Base-by-base conservation (phyloP, 768 basidiomycete species). In the Hygrophorus russula region DNA sequence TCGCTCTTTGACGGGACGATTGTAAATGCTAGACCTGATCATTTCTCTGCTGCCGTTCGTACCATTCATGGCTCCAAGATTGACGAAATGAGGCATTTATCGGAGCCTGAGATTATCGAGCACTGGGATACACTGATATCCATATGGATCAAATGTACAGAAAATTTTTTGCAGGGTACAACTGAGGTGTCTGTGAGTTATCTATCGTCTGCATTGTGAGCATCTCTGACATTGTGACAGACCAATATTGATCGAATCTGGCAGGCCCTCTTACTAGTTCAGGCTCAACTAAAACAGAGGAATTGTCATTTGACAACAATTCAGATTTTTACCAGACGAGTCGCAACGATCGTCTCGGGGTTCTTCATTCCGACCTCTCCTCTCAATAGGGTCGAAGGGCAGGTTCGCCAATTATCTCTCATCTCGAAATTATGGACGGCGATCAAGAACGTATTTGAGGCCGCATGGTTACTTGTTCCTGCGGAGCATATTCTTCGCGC, bases 201-300 rank as follows among this genome's bases (percentile, higher is more conserved):
- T 15, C 20, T 12, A 13, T 34, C 34, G 4, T 12, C 13, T 41
- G 32, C 13, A 6, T 37, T 20, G 18, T 19, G 13, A 3, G 9
- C 13, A 10, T 30, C 28, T 17, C 38, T 39, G 9, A 41, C 15
- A 17, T 44, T 7, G 27, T 11, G 11, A 7, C 49, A 76, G 74
- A 47, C 56, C 11, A 57, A 57, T 34, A 57, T 76, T 18, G 36
- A 73, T 3, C 53, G 60, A 34, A 57, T 65, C 1, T 82, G 80
- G 80, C 66, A 73, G 47, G 67, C 71, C 0, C 63, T 82, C 13
- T 58, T 83, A n/a, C 66, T 77, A 18, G 68, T 59, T 13, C 70
- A 67, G 34, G 60, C 70, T 8, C 65, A 70, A 40, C 53, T 71
- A 9, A 64, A 66, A 0, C 65, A 70, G 44, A 63, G 56, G 15